Base-by-base conservation (phyloP, 1,284 basidiomycete genomes). In the Paramarasmius palmivorus region DNA sequence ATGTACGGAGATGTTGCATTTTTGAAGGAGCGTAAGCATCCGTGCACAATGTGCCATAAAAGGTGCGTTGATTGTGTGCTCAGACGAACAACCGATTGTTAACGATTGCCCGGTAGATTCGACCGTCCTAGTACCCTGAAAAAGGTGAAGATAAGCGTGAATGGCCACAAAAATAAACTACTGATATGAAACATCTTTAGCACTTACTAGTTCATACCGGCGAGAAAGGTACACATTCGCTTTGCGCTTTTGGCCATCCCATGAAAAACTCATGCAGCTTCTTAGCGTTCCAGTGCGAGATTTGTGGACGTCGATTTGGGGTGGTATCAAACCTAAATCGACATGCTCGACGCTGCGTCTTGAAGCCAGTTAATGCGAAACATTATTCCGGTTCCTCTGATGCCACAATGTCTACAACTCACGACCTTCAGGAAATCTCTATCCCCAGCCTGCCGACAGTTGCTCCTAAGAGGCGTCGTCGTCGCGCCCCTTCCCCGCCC, bases 31-130 rank as follows among this genome's bases (percentile, higher is more conserved):
- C 84, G 83, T 75, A 83, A 82, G 68, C 86, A 90, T 66, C 78
- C 72, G 17, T 90, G 88, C 61, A 81, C 82, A 67, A 89, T 90
- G 87, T 90, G 88, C 72, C 84, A 90, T 72, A 90, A 90, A 72
- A 68, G 76, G 76, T 77, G 58, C 65, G 72, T 34, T 32, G 15
- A 39, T 38, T 12, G 22, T 32, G 15, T n/a, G 29, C 40, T 50
- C 22, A 26, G 19, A 37, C 47, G 44, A 36, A 50, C 26, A 34
- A 35, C 45, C 50, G 25, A 34, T 10, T n/a, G 9, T 37, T 45
- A n/a, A n/a, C n/a, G n/a, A n/a, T 29, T 22, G 3, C 2, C 20
- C 25, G 22, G 46, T 58, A 82, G 84, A 52, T 90, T 90, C 61
- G 88, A 90, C 73, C 79, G 88, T 48, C 87, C 86, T 2, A 86